A percentile compares a stretch with the other conserved stretches of the same genome.
Conservation (phyloP, 768 basidiomycete genomes). For the Mycena floridula region DNA sequence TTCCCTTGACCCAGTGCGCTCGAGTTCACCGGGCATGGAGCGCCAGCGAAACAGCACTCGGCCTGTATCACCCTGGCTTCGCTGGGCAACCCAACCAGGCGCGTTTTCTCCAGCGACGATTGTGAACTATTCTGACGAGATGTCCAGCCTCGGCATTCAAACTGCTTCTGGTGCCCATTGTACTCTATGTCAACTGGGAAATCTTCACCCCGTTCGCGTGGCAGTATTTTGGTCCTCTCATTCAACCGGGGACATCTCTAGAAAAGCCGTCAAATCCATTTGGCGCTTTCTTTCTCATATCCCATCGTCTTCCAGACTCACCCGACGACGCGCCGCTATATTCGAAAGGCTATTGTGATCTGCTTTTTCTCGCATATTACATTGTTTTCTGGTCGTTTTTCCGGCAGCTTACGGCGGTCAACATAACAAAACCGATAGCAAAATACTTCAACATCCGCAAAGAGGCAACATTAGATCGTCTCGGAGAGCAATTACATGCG, state of each 20-base stretch:
- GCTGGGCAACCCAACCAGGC: constrained; percentile 79
- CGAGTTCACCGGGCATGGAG: constrained; percentile 22
- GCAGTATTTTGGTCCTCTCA: neutral
- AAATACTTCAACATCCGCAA: constrained; percentile 42
- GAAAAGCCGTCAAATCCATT: constrained; percentile 46
- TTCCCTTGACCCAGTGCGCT: constrained; percentile 28
- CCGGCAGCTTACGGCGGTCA: constrained; percentile 45
- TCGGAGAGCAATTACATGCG: constrained; percentile 72
- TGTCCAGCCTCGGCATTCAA: constrained; percentile 44
- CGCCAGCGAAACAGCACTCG: neutral
- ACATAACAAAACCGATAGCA: constrained; percentile 2
- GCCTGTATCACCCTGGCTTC: constrained; percentile 28
- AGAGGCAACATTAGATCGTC: constrained; percentile 46
- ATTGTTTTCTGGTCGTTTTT: constrained; percentile 67
- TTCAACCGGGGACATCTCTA: constrained; percentile 17
- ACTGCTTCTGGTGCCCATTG: constrained; percentile 35
- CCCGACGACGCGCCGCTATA: constrained; percentile 35
- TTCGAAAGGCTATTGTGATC: constrained; percentile 48
- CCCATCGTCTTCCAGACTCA: constrained; percentile 34
- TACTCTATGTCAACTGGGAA: constrained; percentile 40
- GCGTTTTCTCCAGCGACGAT: constrained; percentile 18
- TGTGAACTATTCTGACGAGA: too few species aligned
- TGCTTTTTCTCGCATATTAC: constrained; percentile 55
- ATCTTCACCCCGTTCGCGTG: constrained; percentile 15
- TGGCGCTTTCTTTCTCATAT: constrained; percentile 47